Evolutionary conservation across 2,329 filamentous ascomycete genomes (phyloP).

Genomic region (Cytospora piceae): DNA sequence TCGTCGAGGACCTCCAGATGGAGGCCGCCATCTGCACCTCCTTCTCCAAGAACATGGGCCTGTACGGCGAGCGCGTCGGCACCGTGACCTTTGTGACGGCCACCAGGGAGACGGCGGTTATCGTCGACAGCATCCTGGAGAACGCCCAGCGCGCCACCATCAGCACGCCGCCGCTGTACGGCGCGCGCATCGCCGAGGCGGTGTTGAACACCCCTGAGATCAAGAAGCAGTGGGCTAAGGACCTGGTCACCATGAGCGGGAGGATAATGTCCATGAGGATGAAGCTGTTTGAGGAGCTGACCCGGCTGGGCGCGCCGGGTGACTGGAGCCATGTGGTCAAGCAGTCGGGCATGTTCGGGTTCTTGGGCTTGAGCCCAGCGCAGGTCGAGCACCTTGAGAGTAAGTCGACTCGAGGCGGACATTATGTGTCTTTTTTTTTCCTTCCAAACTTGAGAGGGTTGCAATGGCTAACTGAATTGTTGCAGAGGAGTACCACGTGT

Average conservation of each 20-base stretch:
- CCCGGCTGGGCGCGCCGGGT: slow-evolving; percentile 40
- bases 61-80: slow-evolving; percentile 46
- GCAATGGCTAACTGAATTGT: slow-evolving; percentile 21
- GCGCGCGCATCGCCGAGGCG: slow-evolving; percentile 41
- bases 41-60: slow-evolving; percentile 63
- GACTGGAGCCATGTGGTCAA: slow-evolving; percentile 43
- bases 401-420: slow-evolving; percentile 24
- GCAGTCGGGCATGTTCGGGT: slow-evolving; percentile 47
- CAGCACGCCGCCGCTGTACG: slow-evolving; percentile 43
- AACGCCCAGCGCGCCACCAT: slow-evolving; percentile 41
- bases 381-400: slow-evolving; percentile 47
- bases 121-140: slow-evolving; percentile 38
- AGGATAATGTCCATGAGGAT: slow-evolving; percentile 43
- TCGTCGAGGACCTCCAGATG: slow-evolving; percentile 41
- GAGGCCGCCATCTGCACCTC: slow-evolving; percentile 63
- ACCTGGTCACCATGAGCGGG: slow-evolving; percentile 43
- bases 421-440: too few species aligned
- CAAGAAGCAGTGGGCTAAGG: slow-evolving; percentile 40
- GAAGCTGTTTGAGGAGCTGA: slow-evolving; percentile 40
- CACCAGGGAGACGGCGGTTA: slow-evolving; percentile 27
- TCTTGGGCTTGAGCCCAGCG: slow-evolving; percentile 51
- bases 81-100: slow-evolving; percentile 37
- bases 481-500: slow-evolving; percentile 42
- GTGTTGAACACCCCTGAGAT: slow-evolving; percentile 39
- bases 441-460: not conserved